Evolutionary conservation across 2,329 filamentous ascomycete species (phyloP), one percentile per base, ranked within the genome.

Genomic region (Alternaria gansuensis): DNA sequence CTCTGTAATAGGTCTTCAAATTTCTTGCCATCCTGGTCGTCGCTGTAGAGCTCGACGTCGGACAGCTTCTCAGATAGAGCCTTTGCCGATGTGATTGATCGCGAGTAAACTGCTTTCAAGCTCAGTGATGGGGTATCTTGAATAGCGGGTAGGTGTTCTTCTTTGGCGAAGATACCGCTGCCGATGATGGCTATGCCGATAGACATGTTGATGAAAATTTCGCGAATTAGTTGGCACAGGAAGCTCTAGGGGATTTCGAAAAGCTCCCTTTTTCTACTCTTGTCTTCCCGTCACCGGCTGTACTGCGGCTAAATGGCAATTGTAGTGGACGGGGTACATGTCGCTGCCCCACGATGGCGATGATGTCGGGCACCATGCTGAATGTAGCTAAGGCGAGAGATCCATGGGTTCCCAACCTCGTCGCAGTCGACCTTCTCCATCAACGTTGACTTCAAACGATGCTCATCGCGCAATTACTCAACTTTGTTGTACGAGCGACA

Each of bases 31-130:
- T 76, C 66, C 4, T 78, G 80, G 69, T 85, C 84, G 59, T 85
- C 83, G 59, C 83, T 85, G 79, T 90, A 90, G 54, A 88, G 72
- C 26, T 85, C 84, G 13, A 86, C 74, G 14, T 71, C 69, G 0
- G 55, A 71, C 21, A 80, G 75, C 21, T 81, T 78, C 2, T 76
- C 72, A 3, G 68, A 64, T 0, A 75, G 63, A 1, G 62, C 36
- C 37, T 83, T 70, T n/a, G 87, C 87, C 0, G 87, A 87, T 17
- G 80, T 76, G 50, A 85, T 80, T 10, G 85, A 86, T 51, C 88
- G 85, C 3, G 87, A 90, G 77, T 88, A 91, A 64, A 90, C 81
- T 23, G 87, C 87, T 76, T 87, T 89, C 64, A 91, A 82, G 11
- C 77, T 74, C 10, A 90, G 77, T 36, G 59, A 41, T 84, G 77